These are phyloP conservation scores for Soucietia sequanensis DNA, from an alignment of 805 yeast genomes.

Conservation along the genomic window DNA sequence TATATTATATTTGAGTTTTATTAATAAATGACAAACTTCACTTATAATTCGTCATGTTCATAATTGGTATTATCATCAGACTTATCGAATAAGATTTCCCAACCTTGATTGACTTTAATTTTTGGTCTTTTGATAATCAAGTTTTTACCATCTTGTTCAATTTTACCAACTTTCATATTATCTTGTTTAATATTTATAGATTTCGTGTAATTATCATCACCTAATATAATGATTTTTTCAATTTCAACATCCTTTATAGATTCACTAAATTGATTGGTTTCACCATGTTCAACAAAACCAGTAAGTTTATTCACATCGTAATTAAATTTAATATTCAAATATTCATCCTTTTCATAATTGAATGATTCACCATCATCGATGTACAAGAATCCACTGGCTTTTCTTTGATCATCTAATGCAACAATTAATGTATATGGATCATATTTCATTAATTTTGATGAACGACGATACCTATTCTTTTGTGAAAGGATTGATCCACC, in stretches of 20 bases:
- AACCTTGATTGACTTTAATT: constrained; percentile 43
- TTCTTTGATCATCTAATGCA: constrained; percentile 49
- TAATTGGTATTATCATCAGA: constrained; percentile 5
- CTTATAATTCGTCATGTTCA: constrained; percentile 33
- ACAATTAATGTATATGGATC: constrained; percentile 82
- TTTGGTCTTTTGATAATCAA: constrained; percentile 48
- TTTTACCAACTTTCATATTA: constrained; percentile 20
- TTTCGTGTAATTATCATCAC: constrained; percentile 15
- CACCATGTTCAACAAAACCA: constrained; percentile 6
- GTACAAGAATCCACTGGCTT: constrained; percentile 61
- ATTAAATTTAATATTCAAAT: constrained; percentile 39
- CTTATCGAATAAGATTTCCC: constrained; percentile 39
- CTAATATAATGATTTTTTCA: constrained; percentile 56
- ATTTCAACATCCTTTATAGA: constrained; percentile 39
- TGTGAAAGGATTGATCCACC: constrained; percentile 77
- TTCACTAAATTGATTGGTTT: constrained; percentile 8
- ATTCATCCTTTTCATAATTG: constrained; percentile 45
- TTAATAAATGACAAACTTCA: not conserved
- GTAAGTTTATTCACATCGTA: constrained; percentile 31
- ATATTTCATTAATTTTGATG: constrained; percentile 65
- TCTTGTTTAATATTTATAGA: constrained; percentile 35
- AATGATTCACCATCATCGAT: constrained; percentile 84
- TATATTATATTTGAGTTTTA: not conserved
- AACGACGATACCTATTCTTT: constrained; percentile 76
- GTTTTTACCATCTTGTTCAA: constrained; percentile 8